Evolutionary conservation across 441 rosid species (phyloP).

Genomic region (Gossypium laxum): DNA sequence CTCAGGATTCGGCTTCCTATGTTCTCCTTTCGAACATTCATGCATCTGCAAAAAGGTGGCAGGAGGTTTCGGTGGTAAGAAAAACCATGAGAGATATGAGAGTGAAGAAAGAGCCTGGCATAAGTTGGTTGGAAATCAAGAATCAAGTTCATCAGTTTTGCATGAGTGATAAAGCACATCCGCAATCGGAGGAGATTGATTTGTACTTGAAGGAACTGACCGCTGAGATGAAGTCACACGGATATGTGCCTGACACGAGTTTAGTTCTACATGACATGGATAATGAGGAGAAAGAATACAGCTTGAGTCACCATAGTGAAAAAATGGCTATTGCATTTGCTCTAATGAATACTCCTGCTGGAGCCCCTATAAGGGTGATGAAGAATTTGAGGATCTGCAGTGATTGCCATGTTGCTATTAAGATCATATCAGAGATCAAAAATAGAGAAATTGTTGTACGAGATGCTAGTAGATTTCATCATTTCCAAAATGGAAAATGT

Average conservation of each 20-base stretch:
- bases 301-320: constrained; percentile 66
- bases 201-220: constrained; percentile 46
- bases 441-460: constrained; percentile 56
- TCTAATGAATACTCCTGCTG: constrained; percentile 44
- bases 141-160: constrained; percentile 56
- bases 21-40: constrained; percentile 64
- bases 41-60: constrained; percentile 66
- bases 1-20: constrained; percentile 67
- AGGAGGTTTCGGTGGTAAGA: constrained; percentile 58
- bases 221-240: constrained; percentile 48
- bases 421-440: constrained; percentile 47
- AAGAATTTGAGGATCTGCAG: constrained; percentile 66
- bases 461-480: constrained; percentile 76
- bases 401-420: constrained; percentile 66
- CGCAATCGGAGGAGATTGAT: constrained; percentile 42
- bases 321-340: constrained; percentile 71
- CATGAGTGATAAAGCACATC: constrained; percentile 53
- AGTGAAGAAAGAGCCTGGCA: constrained; percentile 71
- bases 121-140: constrained; percentile 81
- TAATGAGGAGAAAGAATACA: constrained; percentile 61
- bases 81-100: constrained; percentile 61
- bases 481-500: constrained; percentile 58
- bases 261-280: constrained; percentile 72
- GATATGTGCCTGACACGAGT: constrained; percentile 59
- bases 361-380: constrained; percentile 59